A percentile compares a stretch with the other conserved stretches of the same genome.
These are phyloP conservation scores for Pelargonium citronellum DNA, from an alignment of 441 rosid species.

Conservation along the genomic window DNA sequence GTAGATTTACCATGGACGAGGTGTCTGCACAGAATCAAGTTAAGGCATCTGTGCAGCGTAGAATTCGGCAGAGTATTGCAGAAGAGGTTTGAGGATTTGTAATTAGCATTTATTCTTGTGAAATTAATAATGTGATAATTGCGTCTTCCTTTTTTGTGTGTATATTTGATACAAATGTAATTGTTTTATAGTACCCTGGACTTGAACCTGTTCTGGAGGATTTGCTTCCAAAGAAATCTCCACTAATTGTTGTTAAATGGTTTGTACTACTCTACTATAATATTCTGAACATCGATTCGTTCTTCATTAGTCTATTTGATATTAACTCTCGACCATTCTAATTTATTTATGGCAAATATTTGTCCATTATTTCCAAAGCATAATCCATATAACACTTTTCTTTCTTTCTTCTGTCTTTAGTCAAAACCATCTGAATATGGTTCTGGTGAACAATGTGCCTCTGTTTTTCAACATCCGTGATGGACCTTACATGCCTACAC, in stretches of 20 bases:
- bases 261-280: conserved; percentile 25
- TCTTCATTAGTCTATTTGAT: background rate
- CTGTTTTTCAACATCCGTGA: conserved; percentile 91
- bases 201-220: conserved; percentile 88
- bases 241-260: conserved; percentile 86
- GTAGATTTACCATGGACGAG: conserved; percentile 82
- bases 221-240: conserved; percentile 90
- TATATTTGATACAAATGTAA: conserved; percentile 15
- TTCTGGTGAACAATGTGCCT: conserved; percentile 81
- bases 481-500: conserved; percentile 98
- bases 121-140: background rate
- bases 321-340: background rate
- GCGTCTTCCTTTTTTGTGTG: background rate
- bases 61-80: conserved; percentile 86
- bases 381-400: background rate
- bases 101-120: background rate
- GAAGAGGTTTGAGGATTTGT: conserved; percentile 54
- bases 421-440: conserved; percentile 88
- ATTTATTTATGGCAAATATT: background rate
- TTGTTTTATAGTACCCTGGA: conserved; percentile 70
- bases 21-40: conserved; percentile 96
- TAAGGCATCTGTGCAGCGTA: conserved; percentile 94
- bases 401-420: conserved; percentile 27
- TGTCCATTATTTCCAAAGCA: background rate
- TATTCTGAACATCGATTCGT: conserved; percentile 8